These are phyloP conservation scores for Elongisporangium prolatum DNA, from an alignment of 352 stramenopile species.

Conservation along the genomic window DNA sequence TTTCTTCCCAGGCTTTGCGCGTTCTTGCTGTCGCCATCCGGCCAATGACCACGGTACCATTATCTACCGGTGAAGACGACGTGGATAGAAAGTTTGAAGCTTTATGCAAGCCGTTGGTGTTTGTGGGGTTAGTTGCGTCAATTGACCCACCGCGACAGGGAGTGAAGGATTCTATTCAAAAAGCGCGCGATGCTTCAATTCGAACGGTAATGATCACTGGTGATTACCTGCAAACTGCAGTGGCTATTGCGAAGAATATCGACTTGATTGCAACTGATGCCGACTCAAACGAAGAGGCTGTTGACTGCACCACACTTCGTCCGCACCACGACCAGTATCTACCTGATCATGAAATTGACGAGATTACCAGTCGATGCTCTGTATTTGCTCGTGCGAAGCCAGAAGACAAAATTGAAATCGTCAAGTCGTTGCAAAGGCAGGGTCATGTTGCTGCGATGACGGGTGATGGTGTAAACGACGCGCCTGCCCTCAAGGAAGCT, in stretches of 20 bases:
- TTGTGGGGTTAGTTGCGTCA: constrained; percentile 92
- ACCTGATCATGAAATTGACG: constrained; percentile 73
- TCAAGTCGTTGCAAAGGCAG: constrained; percentile 89
- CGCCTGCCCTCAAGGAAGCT: constrained; percentile 93
- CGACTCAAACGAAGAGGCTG: constrained; percentile 43
- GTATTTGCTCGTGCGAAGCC: constrained; percentile 96
- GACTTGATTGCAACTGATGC: constrained; percentile 68
- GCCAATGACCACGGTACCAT: constrained; percentile 37
- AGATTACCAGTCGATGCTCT: constrained; percentile 59
- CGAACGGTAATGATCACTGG: constrained; percentile 92
- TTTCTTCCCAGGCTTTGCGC: constrained; percentile 69
- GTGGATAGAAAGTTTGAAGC: constrained; percentile 52
- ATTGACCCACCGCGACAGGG: constrained; percentile 68
- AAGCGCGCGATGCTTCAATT: constrained; percentile 44
- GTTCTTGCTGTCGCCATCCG: constrained; percentile 90
- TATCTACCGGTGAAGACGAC: constrained; percentile 41
- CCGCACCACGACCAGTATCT: constrained; percentile 39
- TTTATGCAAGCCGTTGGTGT: constrained; percentile 75
- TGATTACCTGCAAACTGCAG: constrained; percentile 93
- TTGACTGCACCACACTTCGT: constrained; percentile 64
- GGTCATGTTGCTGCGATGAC: constrained; percentile 92
- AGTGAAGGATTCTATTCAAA: constrained; percentile 56
- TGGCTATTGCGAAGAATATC: constrained; percentile 90
- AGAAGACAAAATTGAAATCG: constrained; percentile 94
- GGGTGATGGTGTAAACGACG: constrained; percentile 98